Percentiles rank a stretch among this genome's conserved stretches.
phyloP scores from a whole-genome alignment of 306 rosid species.

The Bauhinia variegata region DNA sequence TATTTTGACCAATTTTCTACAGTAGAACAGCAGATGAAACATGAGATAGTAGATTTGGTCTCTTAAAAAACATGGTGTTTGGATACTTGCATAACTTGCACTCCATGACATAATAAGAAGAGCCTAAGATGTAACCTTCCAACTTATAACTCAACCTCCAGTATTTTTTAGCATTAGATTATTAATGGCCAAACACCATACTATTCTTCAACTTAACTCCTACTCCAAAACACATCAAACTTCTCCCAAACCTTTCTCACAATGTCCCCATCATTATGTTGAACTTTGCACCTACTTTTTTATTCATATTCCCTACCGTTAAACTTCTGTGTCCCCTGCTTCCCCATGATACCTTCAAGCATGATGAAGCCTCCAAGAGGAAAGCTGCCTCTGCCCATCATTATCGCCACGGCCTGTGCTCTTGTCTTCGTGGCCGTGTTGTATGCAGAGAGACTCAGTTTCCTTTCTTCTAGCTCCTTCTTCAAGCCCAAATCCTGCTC shows the following conservation, averaged over 20 bases:
- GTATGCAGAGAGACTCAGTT: slow-evolving; percentile 47
- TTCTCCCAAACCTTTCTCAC: slow-evolving; percentile 37
- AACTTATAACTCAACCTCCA: slow-evolving; percentile 68
- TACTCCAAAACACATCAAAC: slow-evolving; percentile 53
- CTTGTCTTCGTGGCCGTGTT: slow-evolving; percentile 44
- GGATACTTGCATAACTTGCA: slow-evolving; percentile 34
- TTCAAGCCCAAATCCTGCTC: slow-evolving; percentile 51
- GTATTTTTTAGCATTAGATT: slow-evolving; percentile 24
- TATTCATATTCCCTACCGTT: slow-evolving; percentile 21
- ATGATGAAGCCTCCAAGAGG: slow-evolving; percentile 49
- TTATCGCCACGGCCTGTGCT: slow-evolving; percentile 40
- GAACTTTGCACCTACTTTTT: slow-evolving; percentile 22
- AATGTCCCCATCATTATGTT: slow-evolving; percentile 54
- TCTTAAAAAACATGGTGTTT: slow-evolving; percentile 50
- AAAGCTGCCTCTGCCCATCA: slow-evolving; percentile 42
- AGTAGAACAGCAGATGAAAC: too few relatives aligned
- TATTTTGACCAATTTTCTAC: too few relatives aligned
- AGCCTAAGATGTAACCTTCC: slow-evolving; percentile 70
- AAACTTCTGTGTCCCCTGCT: slow-evolving; percentile 6
- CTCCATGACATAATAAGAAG: slow-evolving; percentile 27
- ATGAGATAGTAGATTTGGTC: too few relatives aligned
- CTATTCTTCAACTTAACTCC: slow-evolving; percentile 62
- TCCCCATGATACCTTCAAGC: slow-evolving; percentile 41
- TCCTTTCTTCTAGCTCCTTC: slow-evolving; percentile 44
- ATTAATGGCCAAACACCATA: slow-evolving; percentile 50